A percentile compares a stretch with the other conserved stretches of the same genome.
These are phyloP conservation scores for Pseudogymnoascus sp. DNA, from an alignment of 2,329 filamentous ascomycete species.

Conservation along the genomic window DNA sequence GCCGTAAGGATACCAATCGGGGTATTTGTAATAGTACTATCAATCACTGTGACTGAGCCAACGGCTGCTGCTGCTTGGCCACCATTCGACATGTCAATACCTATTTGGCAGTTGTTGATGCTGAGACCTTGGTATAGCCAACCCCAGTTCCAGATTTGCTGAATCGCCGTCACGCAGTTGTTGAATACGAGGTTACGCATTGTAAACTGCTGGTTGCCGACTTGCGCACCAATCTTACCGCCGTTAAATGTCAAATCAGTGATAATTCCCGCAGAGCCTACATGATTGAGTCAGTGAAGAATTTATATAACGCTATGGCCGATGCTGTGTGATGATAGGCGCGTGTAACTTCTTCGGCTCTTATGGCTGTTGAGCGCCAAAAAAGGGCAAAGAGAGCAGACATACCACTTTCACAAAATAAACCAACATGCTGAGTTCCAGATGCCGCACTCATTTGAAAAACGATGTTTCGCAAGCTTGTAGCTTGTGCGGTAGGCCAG, in stretches of 20 bases:
- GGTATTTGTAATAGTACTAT: conserved; percentile 47
- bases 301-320: too few species aligned
- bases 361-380: too few species aligned
- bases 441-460: conserved; percentile 48
- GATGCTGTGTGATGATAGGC: too few species aligned
- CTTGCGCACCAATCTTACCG: conserved; percentile 52
- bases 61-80: conserved; percentile 39
- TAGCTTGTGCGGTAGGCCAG: conserved; percentile 50
- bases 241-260: conserved; percentile 55
- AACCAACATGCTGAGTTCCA: conserved; percentile 37
- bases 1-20: conserved; percentile 45
- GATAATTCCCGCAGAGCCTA: conserved; percentile 50
- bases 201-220: conserved; percentile 62
- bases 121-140: conserved; percentile 48
- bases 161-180: conserved; percentile 47
- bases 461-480: conserved; percentile 54
- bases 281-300: too few species aligned
- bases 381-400: not conserved
- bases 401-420: conserved; percentile 48
- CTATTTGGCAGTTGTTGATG: conserved; percentile 48
- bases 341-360: not conserved
- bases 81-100: conserved; percentile 46
- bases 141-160: conserved; percentile 56
- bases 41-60: conserved; percentile 52
- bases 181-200: conserved; percentile 47